A percentile compares a stretch with the other conserved stretches of the same genome.
These are phyloP conservation scores for Penicillium decumbens DNA, from an alignment of 2,329 filamentous ascomycete species.

Conservation along the genomic window DNA sequence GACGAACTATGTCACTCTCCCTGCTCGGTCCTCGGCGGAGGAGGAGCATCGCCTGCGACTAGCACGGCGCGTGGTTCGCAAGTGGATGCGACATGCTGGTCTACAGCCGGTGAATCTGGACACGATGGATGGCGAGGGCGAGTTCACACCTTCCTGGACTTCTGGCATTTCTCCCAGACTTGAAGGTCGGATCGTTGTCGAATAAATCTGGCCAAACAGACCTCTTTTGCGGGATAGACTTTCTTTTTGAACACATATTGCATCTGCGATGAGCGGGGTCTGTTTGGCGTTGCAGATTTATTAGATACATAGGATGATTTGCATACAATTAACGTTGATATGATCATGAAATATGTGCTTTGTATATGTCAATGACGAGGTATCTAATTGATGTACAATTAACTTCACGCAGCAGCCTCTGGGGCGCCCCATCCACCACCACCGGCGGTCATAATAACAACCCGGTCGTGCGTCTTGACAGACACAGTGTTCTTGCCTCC, in stretches of 20 bases:
- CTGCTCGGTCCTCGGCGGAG: slow-evolving; percentile 42
- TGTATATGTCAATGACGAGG: background rate
- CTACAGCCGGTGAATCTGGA: slow-evolving; percentile 51
- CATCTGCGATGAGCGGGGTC: background rate
- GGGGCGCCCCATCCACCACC: slow-evolving; percentile 41
- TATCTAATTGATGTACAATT: background rate
- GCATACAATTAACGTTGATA: background rate
- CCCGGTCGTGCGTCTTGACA: slow-evolving; percentile 57
- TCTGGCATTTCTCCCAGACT: slow-evolving; percentile 70
- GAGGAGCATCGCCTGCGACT: slow-evolving; percentile 57
- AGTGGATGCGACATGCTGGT: slow-evolving; percentile 67
- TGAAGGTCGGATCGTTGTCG: slow-evolving; percentile 65
- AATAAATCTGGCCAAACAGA: slow-evolving; percentile 1
- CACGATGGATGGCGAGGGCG: slow-evolving; percentile 52
- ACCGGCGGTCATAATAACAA: slow-evolving; percentile 58
- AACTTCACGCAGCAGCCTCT: slow-evolving; percentile 6
- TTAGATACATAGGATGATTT: background rate
- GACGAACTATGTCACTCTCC: slow-evolving; percentile 38
- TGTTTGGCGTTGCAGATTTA: background rate
- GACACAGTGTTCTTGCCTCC: slow-evolving; percentile 60
- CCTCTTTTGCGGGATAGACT: background rate
- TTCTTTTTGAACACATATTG: background rate
- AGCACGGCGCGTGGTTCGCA: slow-evolving; percentile 63
- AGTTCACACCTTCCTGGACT: slow-evolving; percentile 67
- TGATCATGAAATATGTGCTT: background rate